Evolutionary conservation across 805 yeast genomes (phyloP).

Genomic region (Yamadazyma endophytica): DNA sequence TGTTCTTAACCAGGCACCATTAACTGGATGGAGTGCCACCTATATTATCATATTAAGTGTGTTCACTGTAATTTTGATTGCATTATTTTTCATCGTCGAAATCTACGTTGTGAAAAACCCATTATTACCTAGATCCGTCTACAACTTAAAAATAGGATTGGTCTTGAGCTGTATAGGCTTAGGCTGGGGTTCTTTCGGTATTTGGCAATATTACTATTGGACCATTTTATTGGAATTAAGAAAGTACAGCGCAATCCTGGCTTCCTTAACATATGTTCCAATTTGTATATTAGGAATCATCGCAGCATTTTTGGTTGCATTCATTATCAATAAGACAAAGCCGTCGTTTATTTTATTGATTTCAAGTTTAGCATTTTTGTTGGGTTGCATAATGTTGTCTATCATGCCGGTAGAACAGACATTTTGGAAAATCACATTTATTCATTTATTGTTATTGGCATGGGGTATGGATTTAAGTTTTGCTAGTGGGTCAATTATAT

Average conservation of each 20-base stretch:
- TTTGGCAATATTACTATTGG: slow-evolving; percentile 66
- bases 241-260: slow-evolving; percentile 32
- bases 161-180: slow-evolving; percentile 49
- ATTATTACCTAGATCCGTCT: slow-evolving; percentile 47
- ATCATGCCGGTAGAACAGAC: slow-evolving; percentile 56
- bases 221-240: slow-evolving; percentile 48
- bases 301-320: slow-evolving; percentile 53
- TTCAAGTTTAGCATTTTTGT: slow-evolving; percentile 51
- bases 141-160: slow-evolving; percentile 42
- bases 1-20: slow-evolving; percentile 74
- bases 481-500: slow-evolving; percentile 66
- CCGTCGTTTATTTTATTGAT: slow-evolving; percentile 48
- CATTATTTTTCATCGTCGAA: slow-evolving; percentile 48
- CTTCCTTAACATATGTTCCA: slow-evolving; percentile 39
- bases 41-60: slow-evolving; percentile 57
- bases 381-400: slow-evolving; percentile 51
- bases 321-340: slow-evolving; percentile 40
- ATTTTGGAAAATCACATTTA: slow-evolving; percentile 56
- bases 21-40: slow-evolving; percentile 59
- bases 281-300: slow-evolving; percentile 50
- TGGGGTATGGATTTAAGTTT: slow-evolving; percentile 80
- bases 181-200: slow-evolving; percentile 80
- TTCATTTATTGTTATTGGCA: slow-evolving; percentile 50
- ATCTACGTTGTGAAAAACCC: slow-evolving; percentile 43
- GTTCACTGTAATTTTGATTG: slow-evolving; percentile 41